A percentile compares a stretch with the other conserved stretches of the same genome.
phyloP scores from a whole-genome alignment of 257 asterid genomes.

The Nicotiana noctiflora region DNA sequence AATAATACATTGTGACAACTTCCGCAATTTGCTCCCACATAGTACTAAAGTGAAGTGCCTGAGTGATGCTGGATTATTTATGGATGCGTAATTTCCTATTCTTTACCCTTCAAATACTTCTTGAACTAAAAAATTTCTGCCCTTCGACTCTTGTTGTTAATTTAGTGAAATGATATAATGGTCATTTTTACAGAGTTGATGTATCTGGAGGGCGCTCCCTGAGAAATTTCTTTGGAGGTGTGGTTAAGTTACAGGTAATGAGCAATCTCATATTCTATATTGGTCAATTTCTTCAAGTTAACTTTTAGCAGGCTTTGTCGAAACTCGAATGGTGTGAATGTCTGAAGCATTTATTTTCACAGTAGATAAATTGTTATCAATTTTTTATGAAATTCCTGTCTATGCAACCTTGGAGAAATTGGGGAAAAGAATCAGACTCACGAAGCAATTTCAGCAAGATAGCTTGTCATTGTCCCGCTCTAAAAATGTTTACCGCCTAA shows the following conservation, averaged over 20 bases:
- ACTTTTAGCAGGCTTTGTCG: neutral
- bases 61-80: conserved; percentile 87
- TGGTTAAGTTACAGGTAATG: conserved; percentile 57
- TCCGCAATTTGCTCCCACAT: conserved; percentile 40
- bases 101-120: neutral
- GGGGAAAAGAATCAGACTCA: too few species aligned
- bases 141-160: neutral
- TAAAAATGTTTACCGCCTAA: neutral
- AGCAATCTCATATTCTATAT: neutral
- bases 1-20: conserved; percentile 87
- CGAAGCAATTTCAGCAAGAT: neutral
- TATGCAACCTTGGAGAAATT: neutral
- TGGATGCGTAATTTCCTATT: conserved; percentile 71
- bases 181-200: conserved; percentile 42
- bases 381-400: neutral
- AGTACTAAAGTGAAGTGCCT: conserved; percentile 82
- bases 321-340: neutral
- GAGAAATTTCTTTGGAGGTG: conserved; percentile 45
- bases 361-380: neutral
- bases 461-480: neutral
- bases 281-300: neutral
- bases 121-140: neutral
- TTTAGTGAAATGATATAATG: neutral
- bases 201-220: conserved; percentile 62
- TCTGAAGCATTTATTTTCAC: neutral